Percentiles rank a stretch among this genome's conserved stretches.
Conservation (phyloP, 805 yeast genomes). For the Cyberlindnera xishuangbannaensis region DNA sequence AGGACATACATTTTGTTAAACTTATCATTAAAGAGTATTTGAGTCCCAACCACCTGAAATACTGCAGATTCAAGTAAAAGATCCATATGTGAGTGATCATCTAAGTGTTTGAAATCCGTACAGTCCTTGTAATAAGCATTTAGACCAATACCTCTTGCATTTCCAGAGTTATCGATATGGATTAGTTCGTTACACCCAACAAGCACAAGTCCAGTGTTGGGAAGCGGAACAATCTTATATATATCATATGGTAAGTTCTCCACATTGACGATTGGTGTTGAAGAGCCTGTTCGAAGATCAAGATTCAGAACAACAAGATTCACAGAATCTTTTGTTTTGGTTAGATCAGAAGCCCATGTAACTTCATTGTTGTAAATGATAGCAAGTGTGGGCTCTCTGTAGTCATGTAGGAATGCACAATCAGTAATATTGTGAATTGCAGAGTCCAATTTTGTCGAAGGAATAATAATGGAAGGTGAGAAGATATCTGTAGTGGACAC, state of each 20-base stretch:
- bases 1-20: constrained; percentile 24
- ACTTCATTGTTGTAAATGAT: constrained; percentile 50
- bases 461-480: constrained; percentile 48
- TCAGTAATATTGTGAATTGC: constrained; percentile 61
- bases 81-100: constrained; percentile 45
- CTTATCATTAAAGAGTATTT: constrained; percentile 34
- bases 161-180: constrained; percentile 77
- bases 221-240: constrained; percentile 59
- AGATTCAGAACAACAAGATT: constrained; percentile 60
- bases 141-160: constrained; percentile 54
- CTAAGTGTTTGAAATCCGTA: constrained; percentile 32
- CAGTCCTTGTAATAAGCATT: constrained; percentile 44
- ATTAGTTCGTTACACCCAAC: constrained; percentile 74
- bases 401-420: constrained; percentile 64
- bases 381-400: constrained; percentile 78
- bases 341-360: constrained; percentile 77
- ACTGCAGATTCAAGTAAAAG: constrained; percentile 51
- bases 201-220: constrained; percentile 62
- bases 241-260: constrained; percentile 70
- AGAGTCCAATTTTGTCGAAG: constrained; percentile 50
- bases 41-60: constrained; percentile 29
- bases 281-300: constrained; percentile 43
- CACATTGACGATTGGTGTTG: constrained; percentile 64
- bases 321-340: constrained; percentile 56
- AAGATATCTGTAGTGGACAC: constrained; percentile 18